Evolutionary conservation across 495 filamentous ascomycete species (phyloP).

Genomic region (Penicillium antarcticum): DNA sequence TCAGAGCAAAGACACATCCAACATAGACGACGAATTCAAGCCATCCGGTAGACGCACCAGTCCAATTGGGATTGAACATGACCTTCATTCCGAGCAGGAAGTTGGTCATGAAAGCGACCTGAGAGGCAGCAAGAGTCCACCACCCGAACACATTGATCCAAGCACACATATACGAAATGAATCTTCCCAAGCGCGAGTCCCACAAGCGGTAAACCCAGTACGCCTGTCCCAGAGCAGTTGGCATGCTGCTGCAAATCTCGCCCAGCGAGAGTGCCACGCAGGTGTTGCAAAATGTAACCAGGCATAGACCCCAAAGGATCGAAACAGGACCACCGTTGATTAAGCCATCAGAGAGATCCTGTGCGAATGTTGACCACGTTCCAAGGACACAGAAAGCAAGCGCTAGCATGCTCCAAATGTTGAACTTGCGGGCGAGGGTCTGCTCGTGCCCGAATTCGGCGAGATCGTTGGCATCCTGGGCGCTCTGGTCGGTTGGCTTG

Average conservation of each 20-base stretch:
- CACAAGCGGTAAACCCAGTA: conserved; percentile 45
- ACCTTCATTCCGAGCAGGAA: conserved; percentile 46
- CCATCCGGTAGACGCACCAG: conserved; percentile 36
- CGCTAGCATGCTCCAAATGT: conserved; percentile 44
- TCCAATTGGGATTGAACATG: conserved; percentile 39
- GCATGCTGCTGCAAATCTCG: conserved; percentile 46
- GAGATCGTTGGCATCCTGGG: conserved; percentile 47
- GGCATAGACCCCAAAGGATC: conserved; percentile 45
- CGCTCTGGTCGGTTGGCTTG: conserved; percentile 35
- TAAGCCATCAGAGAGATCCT: conserved; percentile 40
- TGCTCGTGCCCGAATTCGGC: conserved; percentile 50
- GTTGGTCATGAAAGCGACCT: conserved; percentile 47
- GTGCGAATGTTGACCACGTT: conserved; percentile 45
- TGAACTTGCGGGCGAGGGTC: conserved; percentile 44
- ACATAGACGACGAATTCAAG: conserved; percentile 44
- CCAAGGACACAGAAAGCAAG: conserved; percentile 46
- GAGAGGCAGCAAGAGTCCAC: conserved; percentile 46
- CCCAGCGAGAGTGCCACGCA: conserved; percentile 45
- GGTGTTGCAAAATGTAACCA: conserved; percentile 42
- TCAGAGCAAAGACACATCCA: conserved; percentile 33
- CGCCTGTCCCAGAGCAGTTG: conserved; percentile 42
- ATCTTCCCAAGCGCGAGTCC: conserved; percentile 32
- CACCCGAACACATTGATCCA: conserved; percentile 50
- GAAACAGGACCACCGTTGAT: conserved; percentile 43
- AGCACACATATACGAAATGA: conserved; percentile 43